A percentile compares a stretch with the other conserved stretches of the same genome.
Conservation (phyloP, 768 basidiomycete genomes). For the Mycena albidolilacea region DNA sequence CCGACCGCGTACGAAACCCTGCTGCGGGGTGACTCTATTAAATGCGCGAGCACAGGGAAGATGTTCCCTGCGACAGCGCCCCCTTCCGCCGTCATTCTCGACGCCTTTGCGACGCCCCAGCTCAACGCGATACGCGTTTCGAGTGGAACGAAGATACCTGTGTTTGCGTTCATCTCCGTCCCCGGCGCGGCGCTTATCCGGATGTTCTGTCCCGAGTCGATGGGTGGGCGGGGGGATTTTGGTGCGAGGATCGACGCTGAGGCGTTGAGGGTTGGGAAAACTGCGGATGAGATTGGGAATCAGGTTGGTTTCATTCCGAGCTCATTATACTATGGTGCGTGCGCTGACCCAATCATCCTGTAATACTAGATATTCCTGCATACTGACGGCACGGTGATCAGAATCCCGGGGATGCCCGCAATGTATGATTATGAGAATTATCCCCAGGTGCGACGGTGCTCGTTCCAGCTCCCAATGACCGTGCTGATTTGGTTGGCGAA, state of each 20-base stretch:
- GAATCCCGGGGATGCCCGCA: background rate
- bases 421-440: slow-evolving; percentile 25
- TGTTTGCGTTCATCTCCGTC: background rate
- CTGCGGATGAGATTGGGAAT: background rate
- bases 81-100: background rate
- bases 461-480: background rate
- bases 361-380: background rate
- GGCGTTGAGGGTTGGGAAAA: background rate
- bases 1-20: slow-evolving; percentile 12
- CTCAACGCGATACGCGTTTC: slow-evolving; percentile 1
- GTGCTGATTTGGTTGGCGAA: background rate
- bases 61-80: slow-evolving; percentile 5
- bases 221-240: slow-evolving; percentile 14
- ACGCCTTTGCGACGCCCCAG: slow-evolving; percentile 13
- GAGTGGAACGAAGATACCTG: background rate
- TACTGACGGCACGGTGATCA: slow-evolving; percentile 5
- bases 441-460: background rate
- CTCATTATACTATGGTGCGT: background rate
- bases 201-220: background rate
- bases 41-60: slow-evolving; percentile 13
- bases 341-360: background rate
- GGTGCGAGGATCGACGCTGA: background rate
- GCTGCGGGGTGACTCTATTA: background rate
- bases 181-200: background rate
- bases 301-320: background rate